Conservation (phyloP, 176 grass and related monocot species). For the Puccinellia tenuiflora region DNA sequence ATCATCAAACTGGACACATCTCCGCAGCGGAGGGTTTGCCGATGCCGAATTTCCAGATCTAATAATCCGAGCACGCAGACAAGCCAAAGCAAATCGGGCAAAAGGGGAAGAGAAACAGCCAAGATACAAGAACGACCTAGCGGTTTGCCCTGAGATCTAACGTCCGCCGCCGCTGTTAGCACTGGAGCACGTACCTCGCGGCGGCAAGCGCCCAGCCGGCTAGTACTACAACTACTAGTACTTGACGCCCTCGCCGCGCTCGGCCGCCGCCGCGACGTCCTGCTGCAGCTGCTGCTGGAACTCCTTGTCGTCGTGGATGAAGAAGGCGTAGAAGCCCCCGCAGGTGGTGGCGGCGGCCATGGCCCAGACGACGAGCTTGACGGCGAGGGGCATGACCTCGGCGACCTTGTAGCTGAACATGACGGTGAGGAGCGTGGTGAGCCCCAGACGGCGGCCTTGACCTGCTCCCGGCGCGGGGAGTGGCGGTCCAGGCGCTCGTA, state of each 20-base stretch:
- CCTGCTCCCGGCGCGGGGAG: neutral
- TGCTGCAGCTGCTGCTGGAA: neutral
- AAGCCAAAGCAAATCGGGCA: neutral
- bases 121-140: neutral
- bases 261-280: neutral
- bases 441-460: constrained; percentile 29
- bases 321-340: constrained; percentile 44
- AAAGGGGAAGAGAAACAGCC: neutral
- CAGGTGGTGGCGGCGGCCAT: constrained; percentile 31
- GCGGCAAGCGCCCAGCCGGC: neutral
- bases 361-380: constrained; percentile 33
- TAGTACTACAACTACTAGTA: neutral
- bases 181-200: neutral
- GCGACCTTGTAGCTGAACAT: constrained; percentile 9
- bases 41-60: neutral
- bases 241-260: neutral
- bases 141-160: constrained; percentile 4
- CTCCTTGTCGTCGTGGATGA: constrained; percentile 23
- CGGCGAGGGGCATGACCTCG: constrained; percentile 28
- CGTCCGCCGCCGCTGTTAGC: neutral
- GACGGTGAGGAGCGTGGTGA: constrained; percentile 29
- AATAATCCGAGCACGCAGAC: neutral
- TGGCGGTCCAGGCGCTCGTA: neutral
- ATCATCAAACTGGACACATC: neutral
- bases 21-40: neutral